phyloP scores from a whole-genome alignment of 257 asterid species.

The Voacanga thouarsii region DNA sequence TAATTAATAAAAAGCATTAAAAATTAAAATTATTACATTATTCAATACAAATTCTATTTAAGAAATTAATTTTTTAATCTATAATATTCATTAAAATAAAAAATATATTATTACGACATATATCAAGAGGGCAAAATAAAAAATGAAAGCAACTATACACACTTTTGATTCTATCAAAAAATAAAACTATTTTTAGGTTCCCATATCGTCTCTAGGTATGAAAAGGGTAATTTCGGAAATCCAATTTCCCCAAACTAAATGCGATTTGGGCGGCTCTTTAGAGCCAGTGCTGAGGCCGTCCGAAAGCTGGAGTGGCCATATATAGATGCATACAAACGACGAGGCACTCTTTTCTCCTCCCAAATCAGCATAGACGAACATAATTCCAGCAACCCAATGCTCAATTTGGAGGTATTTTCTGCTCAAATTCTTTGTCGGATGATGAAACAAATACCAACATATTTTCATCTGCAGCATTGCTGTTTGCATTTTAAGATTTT shows the following conservation, averaged over 20 bases:
- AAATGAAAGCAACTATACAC: too few species aligned
- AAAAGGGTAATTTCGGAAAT: background rate
- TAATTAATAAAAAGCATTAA: too few species aligned
- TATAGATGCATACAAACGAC: background rate
- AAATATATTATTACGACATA: too few species aligned
- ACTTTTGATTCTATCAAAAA: too few species aligned
- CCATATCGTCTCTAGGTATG: background rate
- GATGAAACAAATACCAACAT: background rate
- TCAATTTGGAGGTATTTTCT: slow-evolving; percentile 6
- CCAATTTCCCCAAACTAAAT: background rate
- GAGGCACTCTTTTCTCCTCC: background rate
- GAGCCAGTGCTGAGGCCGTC: background rate
- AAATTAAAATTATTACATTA: too few species aligned
- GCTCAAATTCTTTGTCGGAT: background rate
- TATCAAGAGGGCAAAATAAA: too few species aligned
- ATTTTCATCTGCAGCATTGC: too few species aligned
- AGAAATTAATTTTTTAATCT: too few species aligned
- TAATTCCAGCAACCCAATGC: background rate
- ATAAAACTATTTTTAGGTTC: too few species aligned
- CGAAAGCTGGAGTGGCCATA: background rate
- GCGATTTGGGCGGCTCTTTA: slow-evolving; percentile 1
- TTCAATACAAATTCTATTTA: too few species aligned
- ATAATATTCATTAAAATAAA: too few species aligned
- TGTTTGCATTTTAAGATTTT: background rate
- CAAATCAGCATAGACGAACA: slow-evolving; percentile 5